A percentile compares a stretch with the other conserved stretches of the same genome.
These are phyloP conservation scores for Acacia acuminata DNA, from an alignment of 306 rosid genomes.

Conservation along the genomic window DNA sequence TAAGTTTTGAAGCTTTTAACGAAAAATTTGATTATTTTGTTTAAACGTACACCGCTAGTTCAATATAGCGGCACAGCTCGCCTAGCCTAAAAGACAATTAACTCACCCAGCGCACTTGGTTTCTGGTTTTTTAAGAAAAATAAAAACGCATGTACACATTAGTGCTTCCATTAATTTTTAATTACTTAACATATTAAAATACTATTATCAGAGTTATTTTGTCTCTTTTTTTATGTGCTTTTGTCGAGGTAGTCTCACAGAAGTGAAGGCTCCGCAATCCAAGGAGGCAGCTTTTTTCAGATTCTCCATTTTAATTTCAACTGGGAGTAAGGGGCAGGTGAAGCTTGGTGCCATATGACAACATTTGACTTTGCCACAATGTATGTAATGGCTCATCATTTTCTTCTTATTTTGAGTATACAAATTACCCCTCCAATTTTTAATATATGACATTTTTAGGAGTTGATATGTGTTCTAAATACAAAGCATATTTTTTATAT, in stretches of 20 bases:
- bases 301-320: slow-evolving; percentile 26
- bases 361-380: background rate
- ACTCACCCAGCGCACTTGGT: background rate
- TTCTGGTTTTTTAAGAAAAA: background rate
- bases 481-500: too few species aligned
- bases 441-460: too few species aligned
- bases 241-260: background rate
- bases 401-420: background rate
- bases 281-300: slow-evolving; percentile 34
- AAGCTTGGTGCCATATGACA: background rate
- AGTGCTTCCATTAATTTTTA: background rate
- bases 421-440: too few species aligned
- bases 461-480: too few species aligned
- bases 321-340: background rate
- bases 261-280: slow-evolving; percentile 28
- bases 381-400: background rate
- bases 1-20: background rate
- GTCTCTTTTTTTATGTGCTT: slow-evolving; percentile 1
- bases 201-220: background rate
- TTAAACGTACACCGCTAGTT: background rate
- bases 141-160: background rate
- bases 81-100: background rate
- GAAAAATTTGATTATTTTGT: background rate
- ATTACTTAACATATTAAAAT: background rate
- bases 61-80: background rate